A percentile compares a stretch with the other conserved stretches of the same genome.
Evolutionary conservation across 192 early-diverging fungal species (phyloP).

Genomic region (Backusella liffmaniae): DNA sequence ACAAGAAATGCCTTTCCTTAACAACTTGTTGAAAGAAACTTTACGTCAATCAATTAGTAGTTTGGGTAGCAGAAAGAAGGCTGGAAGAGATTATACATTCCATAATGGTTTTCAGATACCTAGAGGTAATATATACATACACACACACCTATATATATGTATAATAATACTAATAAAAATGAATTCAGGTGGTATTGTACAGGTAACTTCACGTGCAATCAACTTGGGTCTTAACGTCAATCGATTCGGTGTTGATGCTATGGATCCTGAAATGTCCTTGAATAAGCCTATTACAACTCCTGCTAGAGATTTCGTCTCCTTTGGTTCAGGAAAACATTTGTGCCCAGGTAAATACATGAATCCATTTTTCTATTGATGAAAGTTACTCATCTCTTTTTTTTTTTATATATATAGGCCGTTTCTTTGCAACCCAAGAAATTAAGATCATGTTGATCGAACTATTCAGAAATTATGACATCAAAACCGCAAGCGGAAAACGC

Average conservation of each 20-base stretch:
- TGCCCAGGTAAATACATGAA: slow-evolving; percentile 21
- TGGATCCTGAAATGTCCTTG: slow-evolving; percentile 13
- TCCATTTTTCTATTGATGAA: background rate
- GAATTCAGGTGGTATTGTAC: slow-evolving; percentile 13
- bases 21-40: slow-evolving; percentile 22
- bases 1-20: slow-evolving; percentile 22
- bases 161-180: background rate
- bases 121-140: background rate
- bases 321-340: slow-evolving; percentile 23
- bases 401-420: background rate
- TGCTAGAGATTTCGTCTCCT: slow-evolving; percentile 14
- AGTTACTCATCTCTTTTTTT: background rate
- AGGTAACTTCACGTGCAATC: slow-evolving; percentile 7
- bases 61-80: slow-evolving; percentile 15
- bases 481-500: slow-evolving; percentile 3
- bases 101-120: slow-evolving; percentile 19
- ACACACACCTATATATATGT: no score
- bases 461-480: slow-evolving; percentile 18
- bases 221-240: slow-evolving; percentile 16
- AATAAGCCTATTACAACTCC: slow-evolving; percentile 7
- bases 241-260: background rate
- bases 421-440: slow-evolving; percentile 34
- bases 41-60: slow-evolving; percentile 17
- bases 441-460: slow-evolving; percentile 16
- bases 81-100: slow-evolving; percentile 18